Evolutionary conservation across 768 basidiomycete genomes (phyloP).

Genomic region (Pisolithus microcarpus): DNA sequence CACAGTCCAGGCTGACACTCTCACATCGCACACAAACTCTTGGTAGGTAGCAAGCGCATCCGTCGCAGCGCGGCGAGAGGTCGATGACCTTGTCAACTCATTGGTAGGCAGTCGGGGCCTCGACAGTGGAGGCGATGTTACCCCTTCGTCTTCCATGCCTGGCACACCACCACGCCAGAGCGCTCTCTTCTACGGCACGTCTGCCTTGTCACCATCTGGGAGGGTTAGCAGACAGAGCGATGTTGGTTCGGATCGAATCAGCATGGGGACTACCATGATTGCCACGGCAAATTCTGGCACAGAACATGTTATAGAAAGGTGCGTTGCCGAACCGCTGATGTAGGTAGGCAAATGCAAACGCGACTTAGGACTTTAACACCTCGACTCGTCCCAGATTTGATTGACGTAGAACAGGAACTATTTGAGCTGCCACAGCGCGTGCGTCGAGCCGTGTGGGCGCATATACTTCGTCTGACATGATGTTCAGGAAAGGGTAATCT

Average conservation of each 20-base stretch:
- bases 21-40: background rate
- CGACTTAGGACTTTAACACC: slow-evolving; percentile 50
- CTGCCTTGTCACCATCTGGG: slow-evolving; percentile 43
- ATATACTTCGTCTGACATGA: slow-evolving; percentile 20
- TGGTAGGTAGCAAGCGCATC: slow-evolving; percentile 35
- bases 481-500: slow-evolving; percentile 67
- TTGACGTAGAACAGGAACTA: slow-evolving; percentile 84
- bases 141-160: slow-evolving; percentile 66
- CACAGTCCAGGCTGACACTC: slow-evolving; percentile 2
- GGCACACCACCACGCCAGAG: slow-evolving; percentile 54
- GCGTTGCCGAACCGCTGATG: slow-evolving; percentile 15
- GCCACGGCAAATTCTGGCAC: slow-evolving; percentile 48
- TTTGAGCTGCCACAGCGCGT: slow-evolving; percentile 89
- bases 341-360: slow-evolving; percentile 1
- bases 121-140: slow-evolving; percentile 53
- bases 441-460: slow-evolving; percentile 8
- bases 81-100: slow-evolving; percentile 64
- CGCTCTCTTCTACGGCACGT: slow-evolving; percentile 29
- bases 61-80: slow-evolving; percentile 41
- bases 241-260: slow-evolving; percentile 41
- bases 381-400: slow-evolving; percentile 65
- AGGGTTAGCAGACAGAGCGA: slow-evolving; percentile 69
- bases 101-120: slow-evolving; percentile 45
- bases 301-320: slow-evolving; percentile 69
- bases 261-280: slow-evolving; percentile 39